These are phyloP conservation scores for Bipolaris zeicola DNA, from an alignment of 2,329 filamentous ascomycete species.

Conservation along the genomic window DNA sequence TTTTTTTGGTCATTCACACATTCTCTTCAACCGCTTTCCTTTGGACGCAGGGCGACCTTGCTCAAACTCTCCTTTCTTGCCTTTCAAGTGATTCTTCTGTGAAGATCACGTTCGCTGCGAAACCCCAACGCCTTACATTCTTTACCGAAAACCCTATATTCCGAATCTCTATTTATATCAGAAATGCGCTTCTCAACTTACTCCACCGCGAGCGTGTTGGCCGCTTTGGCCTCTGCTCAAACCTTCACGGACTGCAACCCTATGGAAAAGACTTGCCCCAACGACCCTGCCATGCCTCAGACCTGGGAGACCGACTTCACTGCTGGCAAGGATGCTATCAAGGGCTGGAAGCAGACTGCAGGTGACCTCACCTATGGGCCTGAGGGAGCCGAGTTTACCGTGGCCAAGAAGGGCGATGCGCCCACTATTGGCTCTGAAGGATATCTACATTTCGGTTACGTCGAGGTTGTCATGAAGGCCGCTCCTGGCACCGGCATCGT, in stretches of 20 bases:
- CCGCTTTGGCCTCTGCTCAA: conserved; percentile 47
- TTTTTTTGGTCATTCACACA: conserved; percentile 26
- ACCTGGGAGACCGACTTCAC: conserved; percentile 53
- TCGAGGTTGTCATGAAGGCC: conserved; percentile 79
- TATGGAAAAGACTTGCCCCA: conserved; percentile 51
- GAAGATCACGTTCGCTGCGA: conserved; percentile 33
- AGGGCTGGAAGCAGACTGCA: conserved; percentile 47
- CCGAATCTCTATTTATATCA: conserved; percentile 10
- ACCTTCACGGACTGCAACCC: conserved; percentile 55
- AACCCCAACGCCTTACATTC: not conserved
- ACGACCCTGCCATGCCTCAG: conserved; percentile 51
- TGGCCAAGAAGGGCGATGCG: conserved; percentile 55
- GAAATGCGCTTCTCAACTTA: conserved; percentile 42
- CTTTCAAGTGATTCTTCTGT: conserved; percentile 30
- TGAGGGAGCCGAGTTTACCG: conserved; percentile 58
- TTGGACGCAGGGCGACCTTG: conserved; percentile 41
- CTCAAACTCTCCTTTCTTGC: conserved; percentile 33
- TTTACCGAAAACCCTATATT: not conserved
- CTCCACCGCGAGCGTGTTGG: conserved; percentile 39
- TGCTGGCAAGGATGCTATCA: conserved; percentile 44
- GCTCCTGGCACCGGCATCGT: conserved; percentile 77
- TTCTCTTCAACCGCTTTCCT: conserved; percentile 30
- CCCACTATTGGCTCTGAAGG: conserved; percentile 77
- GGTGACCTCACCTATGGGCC: conserved; percentile 52
- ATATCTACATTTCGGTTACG: conserved; percentile 84